These are phyloP conservation scores for Epichloe uncinata DNA, from an alignment of 2,329 filamentous ascomycete species.

Conservation along the genomic window DNA sequence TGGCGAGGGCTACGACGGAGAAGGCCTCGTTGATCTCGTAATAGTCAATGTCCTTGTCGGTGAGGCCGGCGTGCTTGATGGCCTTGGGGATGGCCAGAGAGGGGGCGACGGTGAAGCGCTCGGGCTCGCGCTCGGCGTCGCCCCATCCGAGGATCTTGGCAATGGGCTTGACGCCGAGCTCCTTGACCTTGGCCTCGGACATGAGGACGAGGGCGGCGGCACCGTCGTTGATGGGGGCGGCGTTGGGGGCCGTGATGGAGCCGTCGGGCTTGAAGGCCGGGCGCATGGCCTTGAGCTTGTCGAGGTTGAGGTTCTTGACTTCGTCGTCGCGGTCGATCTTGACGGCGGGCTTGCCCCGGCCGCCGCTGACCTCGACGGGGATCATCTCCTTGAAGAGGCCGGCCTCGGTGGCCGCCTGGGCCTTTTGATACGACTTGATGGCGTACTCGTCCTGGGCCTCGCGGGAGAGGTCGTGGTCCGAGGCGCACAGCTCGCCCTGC, in stretches of 20 bases:
- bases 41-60: constrained; percentile 66
- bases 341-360: constrained; percentile 77
- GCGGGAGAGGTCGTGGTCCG: constrained; percentile 67
- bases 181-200: constrained; percentile 86
- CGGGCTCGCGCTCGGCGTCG: constrained; percentile 80
- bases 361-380: constrained; percentile 75
- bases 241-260: constrained; percentile 92
- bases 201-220: constrained; percentile 86
- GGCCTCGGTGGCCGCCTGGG: constrained; percentile 68
- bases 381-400: constrained; percentile 84
- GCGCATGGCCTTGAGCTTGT: constrained; percentile 75
- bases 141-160: constrained; percentile 97
- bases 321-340: constrained; percentile 81
- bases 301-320: constrained; percentile 82
- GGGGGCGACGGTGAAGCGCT: constrained; percentile 91
- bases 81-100: constrained; percentile 94
- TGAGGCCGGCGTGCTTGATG: constrained; percentile 81
- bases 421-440: constrained; percentile 85
- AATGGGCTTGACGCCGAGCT: constrained; percentile 79
- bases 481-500: constrained; percentile 79
- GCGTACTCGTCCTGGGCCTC: constrained; percentile 92
- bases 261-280: constrained; percentile 72
- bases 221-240: constrained; percentile 90
- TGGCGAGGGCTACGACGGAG: constrained; percentile 88
- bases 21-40: constrained; percentile 99